Evolutionary conservation across 169 alveolate genomes (phyloP).

Genomic region (Plasmodium sp.): DNA sequence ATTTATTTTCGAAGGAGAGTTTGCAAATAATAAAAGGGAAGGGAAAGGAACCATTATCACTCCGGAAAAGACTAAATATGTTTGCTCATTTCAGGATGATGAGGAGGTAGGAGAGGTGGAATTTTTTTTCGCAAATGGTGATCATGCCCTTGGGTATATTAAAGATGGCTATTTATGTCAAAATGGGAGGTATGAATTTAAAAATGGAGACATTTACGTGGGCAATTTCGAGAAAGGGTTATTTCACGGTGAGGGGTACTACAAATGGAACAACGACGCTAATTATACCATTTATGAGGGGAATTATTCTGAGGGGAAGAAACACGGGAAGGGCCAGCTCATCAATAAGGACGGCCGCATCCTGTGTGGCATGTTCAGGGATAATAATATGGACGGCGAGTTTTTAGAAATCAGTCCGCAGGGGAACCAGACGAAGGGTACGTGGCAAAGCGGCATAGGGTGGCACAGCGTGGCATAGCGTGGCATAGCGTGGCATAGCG

Average conservation of each 20-base stretch:
- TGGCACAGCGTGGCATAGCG: too few species aligned
- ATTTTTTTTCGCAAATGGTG: slow-evolving; percentile 66
- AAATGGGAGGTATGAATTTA: slow-evolving; percentile 77
- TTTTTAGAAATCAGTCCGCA: slow-evolving; percentile 58
- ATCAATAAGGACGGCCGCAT: slow-evolving; percentile 79
- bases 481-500: too few species aligned
- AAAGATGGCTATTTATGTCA: slow-evolving; percentile 66
- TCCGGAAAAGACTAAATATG: slow-evolving; percentile 38
- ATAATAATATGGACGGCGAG: slow-evolving; percentile 70
- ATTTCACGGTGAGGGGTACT: slow-evolving; percentile 78
- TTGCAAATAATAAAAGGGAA: slow-evolving; percentile 24
- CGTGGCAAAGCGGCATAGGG: neutral
- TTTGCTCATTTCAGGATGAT: slow-evolving; percentile 23
- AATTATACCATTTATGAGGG: slow-evolving; percentile 55
- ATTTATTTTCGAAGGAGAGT: slow-evolving; percentile 71
- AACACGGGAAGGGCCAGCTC: slow-evolving; percentile 82
- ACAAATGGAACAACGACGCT: slow-evolving; percentile 43
- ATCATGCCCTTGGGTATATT: slow-evolving; percentile 57
- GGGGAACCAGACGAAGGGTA: slow-evolving; percentile 61
- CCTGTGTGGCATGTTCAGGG: slow-evolving; percentile 80
- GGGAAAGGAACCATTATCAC: slow-evolving; percentile 42
- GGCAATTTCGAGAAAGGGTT: slow-evolving; percentile 76
- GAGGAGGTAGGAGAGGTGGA: slow-evolving; percentile 58
- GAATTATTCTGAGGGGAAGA: slow-evolving; percentile 78
- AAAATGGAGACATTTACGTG: slow-evolving; percentile 79